phyloP scores from a whole-genome alignment of 1,284 basidiomycete species.

The Leucocoprinus gongylophorus region DNA sequence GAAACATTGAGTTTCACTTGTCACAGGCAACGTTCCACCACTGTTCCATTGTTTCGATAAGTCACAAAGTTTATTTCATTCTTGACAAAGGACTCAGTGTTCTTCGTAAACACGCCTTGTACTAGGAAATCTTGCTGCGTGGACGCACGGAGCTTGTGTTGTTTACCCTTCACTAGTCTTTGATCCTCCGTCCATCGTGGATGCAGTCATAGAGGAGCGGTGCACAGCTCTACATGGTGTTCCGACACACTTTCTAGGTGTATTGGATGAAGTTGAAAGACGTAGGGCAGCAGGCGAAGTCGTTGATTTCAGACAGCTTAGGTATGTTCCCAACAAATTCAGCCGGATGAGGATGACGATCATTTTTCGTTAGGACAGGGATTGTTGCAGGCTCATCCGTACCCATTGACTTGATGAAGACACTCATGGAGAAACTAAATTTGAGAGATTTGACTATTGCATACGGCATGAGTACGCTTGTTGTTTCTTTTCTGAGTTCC shows the following conservation, averaged over 20 bases:
- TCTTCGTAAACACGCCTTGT: slow-evolving; percentile 52
- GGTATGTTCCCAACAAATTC: slow-evolving; percentile 35
- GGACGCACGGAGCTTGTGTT: slow-evolving; percentile 66
- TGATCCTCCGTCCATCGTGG: slow-evolving; percentile 56
- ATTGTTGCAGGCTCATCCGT: slow-evolving; percentile 75
- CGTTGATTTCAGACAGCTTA: slow-evolving; percentile 43
- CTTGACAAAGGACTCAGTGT: slow-evolving; percentile 1
- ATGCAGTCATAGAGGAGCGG: slow-evolving; percentile 56
- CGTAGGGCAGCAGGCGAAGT: slow-evolving; percentile 40
- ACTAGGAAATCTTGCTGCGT: slow-evolving; percentile 75
- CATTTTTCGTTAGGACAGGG: slow-evolving; percentile 48
- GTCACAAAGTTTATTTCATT: slow-evolving; percentile 27
- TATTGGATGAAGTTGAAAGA: slow-evolving; percentile 59
- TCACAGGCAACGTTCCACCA: slow-evolving; percentile 68
- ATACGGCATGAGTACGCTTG: slow-evolving; percentile 73
- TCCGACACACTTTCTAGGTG: slow-evolving; percentile 76
- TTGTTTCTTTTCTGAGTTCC: neutral
- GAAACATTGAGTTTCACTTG: neutral
- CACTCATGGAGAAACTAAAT: slow-evolving; percentile 59
- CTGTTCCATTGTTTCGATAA: slow-evolving; percentile 86
- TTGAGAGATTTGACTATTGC: slow-evolving; percentile 67
- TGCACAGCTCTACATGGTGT: slow-evolving; percentile 81
- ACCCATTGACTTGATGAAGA: slow-evolving; percentile 74
- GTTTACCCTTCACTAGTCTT: slow-evolving; percentile 70
- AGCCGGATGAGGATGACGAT: neutral